Evolutionary conservation across 2,329 filamentous ascomycete genomes (phyloP), one percentile per base, ranked within the genome.

Genomic region (Metarhizium sp.): DNA sequence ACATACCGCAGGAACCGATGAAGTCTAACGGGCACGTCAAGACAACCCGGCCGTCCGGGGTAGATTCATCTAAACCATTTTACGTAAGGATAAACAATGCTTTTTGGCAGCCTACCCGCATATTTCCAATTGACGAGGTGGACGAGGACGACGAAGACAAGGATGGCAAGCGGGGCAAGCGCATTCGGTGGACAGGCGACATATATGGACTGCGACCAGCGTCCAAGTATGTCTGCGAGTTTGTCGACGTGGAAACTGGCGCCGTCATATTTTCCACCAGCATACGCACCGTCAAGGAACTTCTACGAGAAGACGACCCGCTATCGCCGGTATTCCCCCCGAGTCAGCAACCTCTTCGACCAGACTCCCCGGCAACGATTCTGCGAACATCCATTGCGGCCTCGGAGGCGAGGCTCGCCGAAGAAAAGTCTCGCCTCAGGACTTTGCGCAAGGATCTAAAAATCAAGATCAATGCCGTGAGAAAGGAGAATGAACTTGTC

Each of bases 1-100:
- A 74, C 63, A 63, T 64, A 7, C 48, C 56, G n/a, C 53, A 57
- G 46, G 52, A 70, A 16, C 55, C 62, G 6, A 58, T 62, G 32
- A 59, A 60, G 30, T 57, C 58, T 58, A 66, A 68, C 52, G 64
- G 63, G 59, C 63, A 70, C 60, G 59, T 61, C 63, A 61, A 67
- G 60, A 16, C 34, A 20, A 40, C 45, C 42, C 67, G 60, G 62
- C 69, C 73, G 0, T 69, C 78, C 14, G 80, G 79, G 3, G 79
- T 87, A 54, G 85, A 90, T 67, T 78, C 76, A 58, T 78, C 81
- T 38, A 91, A 90, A 67, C 88, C 88, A 5, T 91, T 92, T 66
- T 90, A 84, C 66, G 86, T 92, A 55, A 80, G 84, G 59, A 81
- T 92, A 61, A 92, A 92, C 69, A 85, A 89, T 52, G 87, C 87